Conservation (phyloP, 768 basidiomycete genomes). For the Saitozyma podzolica region DNA sequence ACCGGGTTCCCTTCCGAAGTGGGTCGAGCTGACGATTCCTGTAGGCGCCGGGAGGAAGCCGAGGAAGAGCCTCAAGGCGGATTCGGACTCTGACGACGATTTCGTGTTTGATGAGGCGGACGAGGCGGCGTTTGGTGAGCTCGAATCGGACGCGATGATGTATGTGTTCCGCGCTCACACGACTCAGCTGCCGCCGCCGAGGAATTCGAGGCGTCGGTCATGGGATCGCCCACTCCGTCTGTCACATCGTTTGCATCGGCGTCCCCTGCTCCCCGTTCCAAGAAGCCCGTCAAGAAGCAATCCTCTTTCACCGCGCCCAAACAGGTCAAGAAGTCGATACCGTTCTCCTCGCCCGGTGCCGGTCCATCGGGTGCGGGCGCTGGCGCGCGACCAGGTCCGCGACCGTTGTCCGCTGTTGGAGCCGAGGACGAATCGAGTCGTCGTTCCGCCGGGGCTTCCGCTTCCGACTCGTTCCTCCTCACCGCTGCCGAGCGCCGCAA, state of each 20-base stretch:
- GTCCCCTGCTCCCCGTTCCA: constrained; percentile 10
- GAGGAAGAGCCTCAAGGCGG: constrained; percentile 42
- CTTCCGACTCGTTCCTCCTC: constrained; percentile 59
- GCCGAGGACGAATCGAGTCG: background rate
- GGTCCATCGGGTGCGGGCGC: constrained; percentile 18
- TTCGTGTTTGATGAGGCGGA: constrained; percentile 42
- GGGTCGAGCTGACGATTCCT: background rate
- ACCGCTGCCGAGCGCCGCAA: constrained; percentile 79
- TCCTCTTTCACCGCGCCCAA: constrained; percentile 27
- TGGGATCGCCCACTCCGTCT: constrained; percentile 24
- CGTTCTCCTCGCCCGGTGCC: constrained; percentile 13
- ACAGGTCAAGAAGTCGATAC: background rate
- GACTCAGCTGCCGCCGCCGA: constrained; percentile 34
- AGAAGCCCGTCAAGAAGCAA: constrained; percentile 19
- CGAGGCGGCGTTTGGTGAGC: constrained; percentile 45
- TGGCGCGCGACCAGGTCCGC: background rate
- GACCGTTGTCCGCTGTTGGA: background rate
- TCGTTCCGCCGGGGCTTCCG: constrained; percentile 8
- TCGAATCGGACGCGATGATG: background rate
- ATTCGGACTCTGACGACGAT: constrained; percentile 50
- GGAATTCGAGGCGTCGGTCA: constrained; percentile 32
- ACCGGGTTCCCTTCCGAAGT: background rate
- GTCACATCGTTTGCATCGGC: constrained; percentile 10
- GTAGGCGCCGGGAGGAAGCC: constrained; percentile 23
- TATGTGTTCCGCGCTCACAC: constrained; percentile 4